phyloP scores from a whole-genome alignment of 2,329 filamentous ascomycete species.

The Zymoseptoria crescenta region DNA sequence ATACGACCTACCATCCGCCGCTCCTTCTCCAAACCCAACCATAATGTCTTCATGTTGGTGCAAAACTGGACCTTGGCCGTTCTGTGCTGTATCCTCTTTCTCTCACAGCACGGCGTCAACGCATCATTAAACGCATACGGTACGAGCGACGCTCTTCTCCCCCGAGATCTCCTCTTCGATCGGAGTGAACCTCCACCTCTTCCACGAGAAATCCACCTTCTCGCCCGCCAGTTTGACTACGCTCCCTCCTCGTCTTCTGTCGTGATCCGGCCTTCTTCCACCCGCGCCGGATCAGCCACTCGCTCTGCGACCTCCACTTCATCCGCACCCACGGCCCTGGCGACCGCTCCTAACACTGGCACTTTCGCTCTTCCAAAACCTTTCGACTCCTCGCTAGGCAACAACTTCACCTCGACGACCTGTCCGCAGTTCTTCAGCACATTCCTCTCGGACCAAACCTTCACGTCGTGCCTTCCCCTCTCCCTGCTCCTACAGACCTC shows the following conservation, averaged over 20 bases:
- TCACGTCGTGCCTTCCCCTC: slow-evolving; percentile 70
- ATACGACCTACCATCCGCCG: neutral
- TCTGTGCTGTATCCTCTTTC: slow-evolving; percentile 18
- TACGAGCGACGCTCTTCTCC: slow-evolving; percentile 8
- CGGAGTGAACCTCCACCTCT: slow-evolving; percentile 19
- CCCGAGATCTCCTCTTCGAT: slow-evolving; percentile 22
- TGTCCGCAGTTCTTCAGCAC: slow-evolving; percentile 62
- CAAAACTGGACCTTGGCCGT: slow-evolving; percentile 9
- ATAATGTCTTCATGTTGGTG: neutral
- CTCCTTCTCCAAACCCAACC: neutral
- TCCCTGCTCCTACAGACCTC: slow-evolving; percentile 85
- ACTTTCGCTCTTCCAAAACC: slow-evolving; percentile 31
- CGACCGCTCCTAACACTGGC: slow-evolving; percentile 16
- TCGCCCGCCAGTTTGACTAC: slow-evolving; percentile 17
- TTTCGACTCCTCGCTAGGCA: slow-evolving; percentile 43
- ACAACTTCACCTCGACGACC: slow-evolving; percentile 44
- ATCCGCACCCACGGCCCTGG: slow-evolving; percentile 10
- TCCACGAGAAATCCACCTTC: slow-evolving; percentile 16
- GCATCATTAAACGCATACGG: slow-evolving; percentile 12
- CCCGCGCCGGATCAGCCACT: neutral
- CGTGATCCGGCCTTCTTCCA: slow-evolving; percentile 5
- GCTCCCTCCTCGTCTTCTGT: slow-evolving; percentile 11
- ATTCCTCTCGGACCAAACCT: slow-evolving; percentile 59
- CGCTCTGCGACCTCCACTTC: slow-evolving; percentile 10
- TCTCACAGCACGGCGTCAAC: slow-evolving; percentile 13